Percentiles rank a stretch among this genome's conserved stretches.
phyloP scores from a whole-genome alignment of 805 yeast genomes.

The Kluyveromyces starmeri region DNA sequence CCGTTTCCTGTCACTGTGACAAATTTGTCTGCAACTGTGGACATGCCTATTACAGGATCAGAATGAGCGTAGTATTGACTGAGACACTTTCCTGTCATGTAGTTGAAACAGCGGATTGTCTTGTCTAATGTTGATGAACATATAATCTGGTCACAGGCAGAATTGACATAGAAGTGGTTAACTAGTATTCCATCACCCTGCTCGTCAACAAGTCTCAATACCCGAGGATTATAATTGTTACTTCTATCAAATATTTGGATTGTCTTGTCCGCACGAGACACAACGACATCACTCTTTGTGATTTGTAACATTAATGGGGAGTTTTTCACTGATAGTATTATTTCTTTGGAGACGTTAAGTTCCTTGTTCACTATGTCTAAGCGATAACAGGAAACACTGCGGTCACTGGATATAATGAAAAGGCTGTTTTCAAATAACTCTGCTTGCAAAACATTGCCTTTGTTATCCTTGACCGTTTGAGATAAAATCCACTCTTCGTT shows the following conservation, averaged over 20 bases:
- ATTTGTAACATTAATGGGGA: conserved; percentile 40
- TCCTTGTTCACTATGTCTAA: conserved; percentile 19
- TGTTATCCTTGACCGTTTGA: conserved; percentile 54
- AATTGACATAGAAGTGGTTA: conserved; percentile 36
- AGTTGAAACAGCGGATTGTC: conserved; percentile 43
- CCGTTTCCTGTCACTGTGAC: conserved; percentile 45
- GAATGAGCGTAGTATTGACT: conserved; percentile 55
- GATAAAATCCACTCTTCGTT: conserved; percentile 38
- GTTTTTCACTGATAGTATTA: conserved; percentile 41
- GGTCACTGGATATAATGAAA: conserved; percentile 51
- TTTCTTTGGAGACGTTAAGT: conserved; percentile 29
- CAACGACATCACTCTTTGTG: conserved; percentile 33
- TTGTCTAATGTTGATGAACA: conserved; percentile 47
- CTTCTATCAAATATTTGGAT: conserved; percentile 33
- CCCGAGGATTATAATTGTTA: conserved; percentile 28
- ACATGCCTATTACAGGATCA: conserved; percentile 40
- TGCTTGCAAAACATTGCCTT: conserved; percentile 41
- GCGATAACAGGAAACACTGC: conserved; percentile 49
- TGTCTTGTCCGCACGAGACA: conserved; percentile 45
- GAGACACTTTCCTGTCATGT: conserved; percentile 37
- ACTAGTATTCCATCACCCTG: conserved; percentile 36
- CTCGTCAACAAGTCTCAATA: conserved; percentile 35
- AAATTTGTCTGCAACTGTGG: conserved; percentile 22
- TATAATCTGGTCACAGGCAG: conserved; percentile 22
- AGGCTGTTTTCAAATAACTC: conserved; percentile 26